Evolutionary conservation across 2,329 filamentous ascomycete genomes (phyloP).

Genomic region (Arthrobotrys sphaeroides): DNA sequence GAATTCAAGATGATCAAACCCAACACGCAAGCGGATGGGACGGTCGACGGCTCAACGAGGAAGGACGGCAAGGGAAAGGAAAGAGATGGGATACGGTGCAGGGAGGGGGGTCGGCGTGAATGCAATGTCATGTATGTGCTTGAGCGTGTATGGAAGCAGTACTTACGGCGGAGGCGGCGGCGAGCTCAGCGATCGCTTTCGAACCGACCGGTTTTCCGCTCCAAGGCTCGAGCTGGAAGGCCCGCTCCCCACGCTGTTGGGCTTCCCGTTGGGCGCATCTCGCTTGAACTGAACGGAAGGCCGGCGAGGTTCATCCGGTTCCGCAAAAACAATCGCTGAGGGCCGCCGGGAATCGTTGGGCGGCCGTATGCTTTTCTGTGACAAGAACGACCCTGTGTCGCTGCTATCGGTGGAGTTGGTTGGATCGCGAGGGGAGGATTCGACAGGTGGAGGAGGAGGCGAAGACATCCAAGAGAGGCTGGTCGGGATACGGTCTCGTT

Average conservation of each 20-base stretch:
- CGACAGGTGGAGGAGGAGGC: slow-evolving; percentile 30
- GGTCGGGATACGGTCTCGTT: not conserved
- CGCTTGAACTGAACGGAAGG: slow-evolving; percentile 51
- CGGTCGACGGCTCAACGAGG: not conserved
- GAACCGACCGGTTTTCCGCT: slow-evolving; percentile 27
- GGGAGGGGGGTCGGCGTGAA: too few relatives aligned
- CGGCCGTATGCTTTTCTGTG: slow-evolving; percentile 28
- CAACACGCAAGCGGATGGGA: slow-evolving; percentile 4
- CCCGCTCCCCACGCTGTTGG: slow-evolving; percentile 32
- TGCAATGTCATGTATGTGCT: too few relatives aligned
- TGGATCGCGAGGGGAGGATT: slow-evolving; percentile 47
- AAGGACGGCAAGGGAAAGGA: not conserved
- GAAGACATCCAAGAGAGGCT: slow-evolving; percentile 53
- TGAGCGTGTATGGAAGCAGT: not conserved
- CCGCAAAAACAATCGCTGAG: slow-evolving; percentile 48
- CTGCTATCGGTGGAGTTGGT: slow-evolving; percentile 44
- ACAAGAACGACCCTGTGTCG: slow-evolving; percentile 39
- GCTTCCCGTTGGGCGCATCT: slow-evolving; percentile 33
- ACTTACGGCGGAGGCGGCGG: slow-evolving; percentile 59
- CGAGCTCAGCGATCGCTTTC: slow-evolving; percentile 56
- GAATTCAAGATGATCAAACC: not conserved
- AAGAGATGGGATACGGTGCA: not conserved
- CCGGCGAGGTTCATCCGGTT: slow-evolving; percentile 46
- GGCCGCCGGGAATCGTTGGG: slow-evolving; percentile 40
- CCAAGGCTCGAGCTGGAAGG: slow-evolving; percentile 35